phyloP scores from a whole-genome alignment of 352 stramenopile genomes.

The Phytophthora cactorum region DNA sequence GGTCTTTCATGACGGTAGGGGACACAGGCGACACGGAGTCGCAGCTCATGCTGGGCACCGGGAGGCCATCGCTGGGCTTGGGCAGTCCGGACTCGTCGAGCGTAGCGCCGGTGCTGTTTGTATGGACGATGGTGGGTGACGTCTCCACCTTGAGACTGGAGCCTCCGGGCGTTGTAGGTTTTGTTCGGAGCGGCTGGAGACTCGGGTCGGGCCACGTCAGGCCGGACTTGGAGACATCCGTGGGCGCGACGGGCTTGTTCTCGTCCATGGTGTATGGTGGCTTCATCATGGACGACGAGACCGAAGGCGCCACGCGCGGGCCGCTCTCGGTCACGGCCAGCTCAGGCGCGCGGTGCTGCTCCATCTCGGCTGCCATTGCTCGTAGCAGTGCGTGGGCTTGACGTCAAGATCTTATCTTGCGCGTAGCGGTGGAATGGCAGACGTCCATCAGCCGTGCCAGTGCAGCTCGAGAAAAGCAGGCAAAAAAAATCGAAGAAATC shows the following conservation, averaged over 20 bases:
- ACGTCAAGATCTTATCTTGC: conserved; percentile 15
- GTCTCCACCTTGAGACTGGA: conserved; percentile 36
- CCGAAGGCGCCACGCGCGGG: conserved; percentile 3
- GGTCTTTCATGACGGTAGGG: conserved; percentile 42
- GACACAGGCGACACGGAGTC: conserved; percentile 39
- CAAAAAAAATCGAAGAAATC: conserved; percentile 50
- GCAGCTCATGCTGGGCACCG: conserved; percentile 28
- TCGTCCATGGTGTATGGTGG: conserved; percentile 8
- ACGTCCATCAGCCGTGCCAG: conserved; percentile 25
- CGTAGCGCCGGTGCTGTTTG: conserved; percentile 4
- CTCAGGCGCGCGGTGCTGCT: conserved; percentile 41
- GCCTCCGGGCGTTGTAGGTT: conserved; percentile 27
- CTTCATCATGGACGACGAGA: conserved; percentile 5
- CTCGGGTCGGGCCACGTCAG: conserved; percentile 27
- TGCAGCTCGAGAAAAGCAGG: not conserved
- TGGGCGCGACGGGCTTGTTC: conserved; percentile 14
- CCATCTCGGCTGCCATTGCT: conserved; percentile 33
- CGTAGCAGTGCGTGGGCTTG: not conserved
- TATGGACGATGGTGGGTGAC: conserved; percentile 5
- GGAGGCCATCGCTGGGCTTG: conserved; percentile 35
- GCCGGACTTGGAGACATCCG: conserved; percentile 7
- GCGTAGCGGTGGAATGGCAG: conserved; percentile 30
- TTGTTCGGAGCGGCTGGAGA: conserved; percentile 23
- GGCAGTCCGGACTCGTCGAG: conserved; percentile 23
- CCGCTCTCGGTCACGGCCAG: conserved; percentile 28